Conservation (phyloP, 192 early-diverging fungal genomes). For the Backusella macrospora region DNA sequence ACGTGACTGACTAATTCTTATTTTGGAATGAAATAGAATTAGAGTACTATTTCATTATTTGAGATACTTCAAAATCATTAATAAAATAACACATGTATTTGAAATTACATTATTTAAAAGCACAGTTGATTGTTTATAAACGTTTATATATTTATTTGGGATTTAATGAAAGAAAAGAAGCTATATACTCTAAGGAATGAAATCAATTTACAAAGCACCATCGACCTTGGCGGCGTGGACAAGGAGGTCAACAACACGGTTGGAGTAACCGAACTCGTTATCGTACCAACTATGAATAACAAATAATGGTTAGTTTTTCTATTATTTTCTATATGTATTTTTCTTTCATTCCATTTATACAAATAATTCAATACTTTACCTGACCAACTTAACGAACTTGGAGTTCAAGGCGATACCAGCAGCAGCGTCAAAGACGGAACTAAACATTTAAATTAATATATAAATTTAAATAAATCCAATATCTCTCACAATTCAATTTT, state of each 20-base stretch:
- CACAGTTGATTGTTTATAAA: neutral
- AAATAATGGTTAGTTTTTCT: conserved; percentile 37
- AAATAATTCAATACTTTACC: conserved; percentile 73
- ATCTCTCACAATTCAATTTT: conserved; percentile 24
- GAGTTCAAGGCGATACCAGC: conserved; percentile 93
- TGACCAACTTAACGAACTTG: conserved; percentile 87
- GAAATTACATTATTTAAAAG: too few relatives aligned
- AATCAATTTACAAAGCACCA: conserved; percentile 31
- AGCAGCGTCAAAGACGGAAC: conserved; percentile 94
- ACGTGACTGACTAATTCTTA: too few relatives aligned
- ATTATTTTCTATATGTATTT: neutral
- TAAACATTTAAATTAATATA: conserved; percentile 37
- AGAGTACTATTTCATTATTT: too few relatives aligned
- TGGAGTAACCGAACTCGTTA: conserved; percentile 89
- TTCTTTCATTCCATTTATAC: neutral
- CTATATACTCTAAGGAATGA: conserved; percentile 7
- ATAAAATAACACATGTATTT: too few relatives aligned
- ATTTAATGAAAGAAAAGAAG: neutral
- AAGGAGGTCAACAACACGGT: conserved; percentile 88
- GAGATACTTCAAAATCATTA: too few relatives aligned
- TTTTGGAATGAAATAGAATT: too few relatives aligned
- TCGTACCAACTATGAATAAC: conserved; percentile 82
- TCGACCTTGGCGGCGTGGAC: conserved; percentile 59
- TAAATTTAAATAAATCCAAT: neutral
- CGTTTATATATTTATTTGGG: neutral